Evolutionary conservation across 768 basidiomycete species (phyloP).

Genomic region (Boletus sp.): DNA sequence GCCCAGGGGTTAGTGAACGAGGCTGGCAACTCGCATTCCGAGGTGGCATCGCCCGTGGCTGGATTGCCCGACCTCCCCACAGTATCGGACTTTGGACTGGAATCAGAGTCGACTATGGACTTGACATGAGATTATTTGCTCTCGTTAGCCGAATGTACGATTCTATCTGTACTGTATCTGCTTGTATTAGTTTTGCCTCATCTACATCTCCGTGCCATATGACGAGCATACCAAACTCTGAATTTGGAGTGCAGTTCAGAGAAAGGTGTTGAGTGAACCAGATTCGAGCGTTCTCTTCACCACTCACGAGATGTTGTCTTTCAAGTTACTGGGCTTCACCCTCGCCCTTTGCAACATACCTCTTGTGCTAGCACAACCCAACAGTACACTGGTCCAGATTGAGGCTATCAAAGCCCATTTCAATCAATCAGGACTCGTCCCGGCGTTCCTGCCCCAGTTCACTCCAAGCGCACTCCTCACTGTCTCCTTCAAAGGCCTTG

Average conservation of each 20-base stretch:
- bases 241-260: constrained; percentile 14
- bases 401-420: constrained; percentile 70
- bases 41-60: constrained; percentile 22
- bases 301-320: constrained; percentile 13
- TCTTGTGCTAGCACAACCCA: constrained; percentile 45
- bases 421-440: constrained; percentile 55
- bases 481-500: constrained; percentile 48
- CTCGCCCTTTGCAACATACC: constrained; percentile 36
- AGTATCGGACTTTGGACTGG: constrained; percentile 27
- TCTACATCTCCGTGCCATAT: constrained; percentile 8
- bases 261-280: background rate
- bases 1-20: constrained; percentile 37
- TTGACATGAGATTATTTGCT: constrained; percentile 25
- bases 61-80: constrained; percentile 26
- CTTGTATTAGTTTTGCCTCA: constrained; percentile 25
- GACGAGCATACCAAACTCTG: constrained; percentile 21
- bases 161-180: constrained; percentile 34
- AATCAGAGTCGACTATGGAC: constrained; percentile 26
- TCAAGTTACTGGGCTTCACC: constrained; percentile 16
- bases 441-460: constrained; percentile 58
- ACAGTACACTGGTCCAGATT: constrained; percentile 42
- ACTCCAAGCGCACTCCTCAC: constrained; percentile 55
- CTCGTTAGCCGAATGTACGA: constrained; percentile 21
- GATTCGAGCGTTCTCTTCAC: background rate
- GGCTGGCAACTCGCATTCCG: constrained; percentile 29